A percentile compares a stretch with the other conserved stretches of the same genome.
Evolutionary conservation across 352 stramenopile genomes (phyloP).

Genomic region (Pythium monospermum): DNA sequence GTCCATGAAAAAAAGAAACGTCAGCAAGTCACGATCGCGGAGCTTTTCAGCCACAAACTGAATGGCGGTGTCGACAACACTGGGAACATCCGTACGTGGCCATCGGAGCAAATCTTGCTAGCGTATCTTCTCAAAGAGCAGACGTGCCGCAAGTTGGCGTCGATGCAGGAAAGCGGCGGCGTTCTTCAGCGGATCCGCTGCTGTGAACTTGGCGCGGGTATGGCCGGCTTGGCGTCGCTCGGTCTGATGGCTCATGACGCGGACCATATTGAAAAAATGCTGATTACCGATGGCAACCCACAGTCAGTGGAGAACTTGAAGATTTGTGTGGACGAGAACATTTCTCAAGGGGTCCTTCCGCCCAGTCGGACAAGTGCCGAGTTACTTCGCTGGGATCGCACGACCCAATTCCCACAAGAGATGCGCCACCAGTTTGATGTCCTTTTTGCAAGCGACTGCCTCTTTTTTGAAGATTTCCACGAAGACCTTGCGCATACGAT

Average conservation of each 20-base stretch:
- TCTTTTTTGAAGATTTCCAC: conserved; percentile 88
- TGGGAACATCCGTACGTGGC: conserved; percentile 85
- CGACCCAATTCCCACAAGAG: conserved; percentile 19
- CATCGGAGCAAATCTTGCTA: conserved; percentile 72
- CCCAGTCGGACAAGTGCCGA: conserved; percentile 12
- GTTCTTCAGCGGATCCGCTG: conserved; percentile 37
- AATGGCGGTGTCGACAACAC: conserved; percentile 85
- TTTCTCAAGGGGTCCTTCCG: conserved; percentile 17
- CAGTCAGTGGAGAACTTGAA: conserved; percentile 61
- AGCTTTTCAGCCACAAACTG: conserved; percentile 72
- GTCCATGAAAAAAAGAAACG: conserved; percentile 71
- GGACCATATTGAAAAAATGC: conserved; percentile 32
- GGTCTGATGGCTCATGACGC: conserved; percentile 49
- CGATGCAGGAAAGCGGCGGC: background rate
- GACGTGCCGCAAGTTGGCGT: conserved; percentile 28
- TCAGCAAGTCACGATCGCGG: conserved; percentile 44
- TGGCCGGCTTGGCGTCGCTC: conserved; percentile 67
- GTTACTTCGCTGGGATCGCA: conserved; percentile 70
- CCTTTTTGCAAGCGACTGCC: conserved; percentile 76
- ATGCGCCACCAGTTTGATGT: conserved; percentile 64
- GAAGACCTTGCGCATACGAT: conserved; percentile 66
- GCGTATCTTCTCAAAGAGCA: conserved; percentile 47
- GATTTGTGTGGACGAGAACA: conserved; percentile 57
- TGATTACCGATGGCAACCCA: conserved; percentile 77
- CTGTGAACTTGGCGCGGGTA: conserved; percentile 73